Evolutionary conservation across 2,329 filamentous ascomycete species (phyloP).

Genomic region (Colletotrichum melonis): DNA sequence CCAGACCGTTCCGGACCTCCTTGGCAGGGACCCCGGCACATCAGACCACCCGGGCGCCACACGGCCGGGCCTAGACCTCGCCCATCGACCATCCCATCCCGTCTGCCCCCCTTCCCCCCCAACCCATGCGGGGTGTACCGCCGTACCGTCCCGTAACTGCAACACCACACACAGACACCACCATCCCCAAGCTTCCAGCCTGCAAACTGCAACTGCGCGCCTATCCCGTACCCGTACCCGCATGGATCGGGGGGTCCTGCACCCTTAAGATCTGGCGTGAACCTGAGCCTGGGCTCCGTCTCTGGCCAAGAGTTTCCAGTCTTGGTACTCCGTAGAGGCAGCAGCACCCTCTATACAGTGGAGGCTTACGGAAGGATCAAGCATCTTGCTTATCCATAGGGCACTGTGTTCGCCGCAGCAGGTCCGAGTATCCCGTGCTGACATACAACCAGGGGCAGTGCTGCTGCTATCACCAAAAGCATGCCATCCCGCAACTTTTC

Average conservation of each 20-base stretch:
- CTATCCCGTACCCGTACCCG: not conserved
- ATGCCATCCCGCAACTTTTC: not conserved
- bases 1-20: constrained; percentile 27
- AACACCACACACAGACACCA: constrained; percentile 6
- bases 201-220: constrained; percentile 10
- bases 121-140: constrained; percentile 17
- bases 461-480: not conserved
- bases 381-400: constrained; percentile 2
- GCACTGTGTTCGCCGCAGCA: not conserved
- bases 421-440: constrained; percentile 9
- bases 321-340: not conserved
- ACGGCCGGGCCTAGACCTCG: constrained; percentile 27
- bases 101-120: not conserved
- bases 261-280: not conserved
- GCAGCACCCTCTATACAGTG: not conserved
- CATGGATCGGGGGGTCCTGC: constrained; percentile 21
- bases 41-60: constrained; percentile 25
- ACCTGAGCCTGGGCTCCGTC: too few relatives aligned
- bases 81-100: constrained; percentile 25
- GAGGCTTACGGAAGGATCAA: not conserved
- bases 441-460: not conserved
- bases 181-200: not conserved
- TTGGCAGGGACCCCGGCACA: constrained; percentile 28
- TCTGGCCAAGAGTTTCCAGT: not conserved
- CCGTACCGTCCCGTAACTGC: not conserved